Evolutionary conservation across 495 filamentous ascomycete genomes (phyloP).

Genomic region (Aspergillus avenaceus): DNA sequence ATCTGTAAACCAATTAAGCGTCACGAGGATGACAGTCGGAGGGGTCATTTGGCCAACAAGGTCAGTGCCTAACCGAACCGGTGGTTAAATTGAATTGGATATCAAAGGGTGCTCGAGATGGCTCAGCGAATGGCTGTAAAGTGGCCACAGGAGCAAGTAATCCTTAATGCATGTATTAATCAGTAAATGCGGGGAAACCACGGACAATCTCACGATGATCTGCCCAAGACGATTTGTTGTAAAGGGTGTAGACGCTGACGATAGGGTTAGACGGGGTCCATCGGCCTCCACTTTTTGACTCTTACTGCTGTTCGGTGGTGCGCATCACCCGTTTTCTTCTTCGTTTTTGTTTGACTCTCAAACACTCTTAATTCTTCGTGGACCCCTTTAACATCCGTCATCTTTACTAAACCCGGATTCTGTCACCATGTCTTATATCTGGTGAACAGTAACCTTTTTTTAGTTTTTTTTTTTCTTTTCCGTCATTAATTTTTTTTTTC

Average conservation of each 20-base stretch:
- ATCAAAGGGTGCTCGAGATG: not conserved
- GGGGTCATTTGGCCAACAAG: not conserved
- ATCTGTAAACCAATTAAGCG: not conserved
- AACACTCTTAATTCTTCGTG: conserved; percentile 5
- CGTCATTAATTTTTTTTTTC: not conserved
- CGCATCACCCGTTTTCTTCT: conserved; percentile 1
- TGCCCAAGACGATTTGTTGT: not conserved
- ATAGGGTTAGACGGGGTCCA: not conserved
- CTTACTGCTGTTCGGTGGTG: not conserved
- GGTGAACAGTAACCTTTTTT: not conserved
- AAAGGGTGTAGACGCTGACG: not conserved
- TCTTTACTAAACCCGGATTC: not conserved
- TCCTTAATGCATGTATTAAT: not conserved
- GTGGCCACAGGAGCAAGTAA: not conserved
- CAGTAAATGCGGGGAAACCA: conserved; percentile 1
- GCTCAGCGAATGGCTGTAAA: not conserved
- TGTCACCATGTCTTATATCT: not conserved
- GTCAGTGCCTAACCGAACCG: not conserved
- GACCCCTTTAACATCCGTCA: not conserved
- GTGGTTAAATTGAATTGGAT: not conserved
- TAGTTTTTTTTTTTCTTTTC: not conserved
- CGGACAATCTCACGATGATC: conserved; percentile 1
- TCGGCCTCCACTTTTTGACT: not conserved
- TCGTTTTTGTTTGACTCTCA: conserved; percentile 6
- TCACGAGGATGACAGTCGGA: not conserved